Conservation (phyloP, 1,284 basidiomycete genomes). For the Coriolopsis trogii region DNA sequence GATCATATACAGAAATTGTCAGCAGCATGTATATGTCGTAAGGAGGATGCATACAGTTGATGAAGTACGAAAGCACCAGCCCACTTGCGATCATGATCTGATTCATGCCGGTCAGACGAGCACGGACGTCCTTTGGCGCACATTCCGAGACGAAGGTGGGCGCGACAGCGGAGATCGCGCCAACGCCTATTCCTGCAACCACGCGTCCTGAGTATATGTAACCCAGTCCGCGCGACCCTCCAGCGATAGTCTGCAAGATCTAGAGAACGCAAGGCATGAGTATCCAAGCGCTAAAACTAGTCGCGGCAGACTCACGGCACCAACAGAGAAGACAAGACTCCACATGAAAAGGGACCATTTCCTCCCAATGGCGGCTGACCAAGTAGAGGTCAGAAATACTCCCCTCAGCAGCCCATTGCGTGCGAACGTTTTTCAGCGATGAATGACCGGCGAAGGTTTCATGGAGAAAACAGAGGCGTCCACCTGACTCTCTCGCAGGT, state of each 20-base stretch:
- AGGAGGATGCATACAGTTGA: conserved; percentile 66
- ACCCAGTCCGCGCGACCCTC: conserved; percentile 53
- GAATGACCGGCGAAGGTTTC: no score
- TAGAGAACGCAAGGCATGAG: conserved; percentile 22
- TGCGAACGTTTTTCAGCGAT: no score
- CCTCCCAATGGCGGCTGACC: conserved; percentile 56
- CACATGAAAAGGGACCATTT: conserved; percentile 59
- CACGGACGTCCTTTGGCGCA: conserved; percentile 74
- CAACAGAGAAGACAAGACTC: conserved; percentile 63
- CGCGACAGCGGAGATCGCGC: conserved; percentile 66
- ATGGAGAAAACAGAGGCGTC: no score
- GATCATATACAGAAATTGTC: no score
- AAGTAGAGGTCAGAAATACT: background rate
- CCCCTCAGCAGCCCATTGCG: no score
- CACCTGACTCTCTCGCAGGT: no score
- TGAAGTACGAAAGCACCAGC: conserved; percentile 79
- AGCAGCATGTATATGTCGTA: no score
- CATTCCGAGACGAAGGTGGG: conserved; percentile 83
- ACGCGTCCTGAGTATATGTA: conserved; percentile 81
- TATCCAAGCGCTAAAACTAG: no score
- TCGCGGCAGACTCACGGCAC: conserved; percentile 70
- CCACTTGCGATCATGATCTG: conserved; percentile 81
- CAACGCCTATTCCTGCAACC: conserved; percentile 69
- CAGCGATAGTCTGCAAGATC: conserved; percentile 64
- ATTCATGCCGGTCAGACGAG: conserved; percentile 75